Conservation (phyloP, 2,329 filamentous ascomycete genomes). For the Penicillium rolfsii region DNA sequence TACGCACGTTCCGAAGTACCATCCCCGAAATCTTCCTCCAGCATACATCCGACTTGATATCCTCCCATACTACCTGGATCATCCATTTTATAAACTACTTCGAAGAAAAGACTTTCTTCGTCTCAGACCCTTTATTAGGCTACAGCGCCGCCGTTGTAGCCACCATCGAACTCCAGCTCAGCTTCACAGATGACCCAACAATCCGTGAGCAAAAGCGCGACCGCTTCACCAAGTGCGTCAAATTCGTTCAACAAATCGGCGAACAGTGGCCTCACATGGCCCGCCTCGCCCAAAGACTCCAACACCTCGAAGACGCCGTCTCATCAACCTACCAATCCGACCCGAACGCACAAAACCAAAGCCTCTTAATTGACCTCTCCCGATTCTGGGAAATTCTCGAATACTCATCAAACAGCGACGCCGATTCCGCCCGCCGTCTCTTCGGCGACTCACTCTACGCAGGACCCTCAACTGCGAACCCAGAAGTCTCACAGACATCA, state of each 20-base stretch:
- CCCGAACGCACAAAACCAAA: conserved; percentile 39
- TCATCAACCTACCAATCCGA: conserved; percentile 48
- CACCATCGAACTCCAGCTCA: conserved; percentile 59
- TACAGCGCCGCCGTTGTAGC: conserved; percentile 58
- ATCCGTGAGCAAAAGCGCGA: conserved; percentile 49
- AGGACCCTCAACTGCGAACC: conserved; percentile 29
- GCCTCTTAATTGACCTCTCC: conserved; percentile 51
- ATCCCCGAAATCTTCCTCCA: conserved; percentile 60
- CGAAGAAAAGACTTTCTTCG: conserved; percentile 50
- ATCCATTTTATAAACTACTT: conserved; percentile 56
- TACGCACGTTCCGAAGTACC: conserved; percentile 56
- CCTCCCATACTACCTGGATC: conserved; percentile 58
- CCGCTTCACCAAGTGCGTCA: conserved; percentile 51
- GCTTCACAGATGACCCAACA: conserved; percentile 50
- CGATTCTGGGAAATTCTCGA: conserved; percentile 56
- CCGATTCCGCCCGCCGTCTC: conserved; percentile 41
- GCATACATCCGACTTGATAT: conserved; percentile 57
- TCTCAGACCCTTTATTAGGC: conserved; percentile 53
- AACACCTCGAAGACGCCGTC: conserved; percentile 49
- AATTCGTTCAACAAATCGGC: conserved; percentile 49
- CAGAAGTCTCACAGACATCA: conserved; percentile 49
- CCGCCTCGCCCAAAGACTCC: conserved; percentile 49
- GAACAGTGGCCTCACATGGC: conserved; percentile 52
- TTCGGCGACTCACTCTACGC: conserved; percentile 48
- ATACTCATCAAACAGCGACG: conserved; percentile 49